Evolutionary conservation across 176 grass and related monocot species (phyloP).

Genomic region (Pharus latifolius): DNA sequence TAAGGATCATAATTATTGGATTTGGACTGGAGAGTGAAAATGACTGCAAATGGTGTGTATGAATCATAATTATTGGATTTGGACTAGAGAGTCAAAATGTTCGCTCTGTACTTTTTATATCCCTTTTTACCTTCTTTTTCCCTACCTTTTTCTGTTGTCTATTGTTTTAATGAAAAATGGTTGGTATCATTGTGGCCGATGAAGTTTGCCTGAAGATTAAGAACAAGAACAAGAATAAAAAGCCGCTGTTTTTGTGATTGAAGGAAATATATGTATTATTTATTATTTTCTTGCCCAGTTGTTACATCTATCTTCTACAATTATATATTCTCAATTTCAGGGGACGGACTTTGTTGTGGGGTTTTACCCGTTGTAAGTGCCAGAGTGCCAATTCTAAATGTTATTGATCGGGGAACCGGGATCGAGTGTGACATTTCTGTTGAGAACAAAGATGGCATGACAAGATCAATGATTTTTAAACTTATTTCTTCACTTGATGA

Average conservation of each 20-base stretch:
- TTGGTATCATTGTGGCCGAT: no score
- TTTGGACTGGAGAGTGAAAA: neutral
- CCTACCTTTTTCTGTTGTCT: no score
- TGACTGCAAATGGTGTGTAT: neutral
- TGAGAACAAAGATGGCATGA: conserved; percentile 95
- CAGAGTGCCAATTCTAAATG: conserved; percentile 80
- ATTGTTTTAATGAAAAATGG: no score
- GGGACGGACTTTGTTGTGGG: conserved; percentile 39
- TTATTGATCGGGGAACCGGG: conserved; percentile 50
- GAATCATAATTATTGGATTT: neutral
- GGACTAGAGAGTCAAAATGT: neutral
- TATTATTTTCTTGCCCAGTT: neutral
- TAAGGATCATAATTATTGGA: neutral
- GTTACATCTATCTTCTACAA: neutral
- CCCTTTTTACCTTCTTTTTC: no score
- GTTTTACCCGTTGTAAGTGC: conserved; percentile 63
- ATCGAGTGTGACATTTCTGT: conserved; percentile 78
- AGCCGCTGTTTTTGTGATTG: neutral
- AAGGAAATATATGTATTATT: neutral
- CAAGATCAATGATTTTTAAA: conserved; percentile 59
- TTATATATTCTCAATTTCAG: conserved; percentile 20
- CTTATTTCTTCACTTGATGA: conserved; percentile 65
- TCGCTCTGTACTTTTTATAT: no score
- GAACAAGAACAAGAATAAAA: neutral
- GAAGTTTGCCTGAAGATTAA: no score